Conservation (phyloP, 495 filamentous ascomycete genomes). For the Penicillium angulare region DNA sequence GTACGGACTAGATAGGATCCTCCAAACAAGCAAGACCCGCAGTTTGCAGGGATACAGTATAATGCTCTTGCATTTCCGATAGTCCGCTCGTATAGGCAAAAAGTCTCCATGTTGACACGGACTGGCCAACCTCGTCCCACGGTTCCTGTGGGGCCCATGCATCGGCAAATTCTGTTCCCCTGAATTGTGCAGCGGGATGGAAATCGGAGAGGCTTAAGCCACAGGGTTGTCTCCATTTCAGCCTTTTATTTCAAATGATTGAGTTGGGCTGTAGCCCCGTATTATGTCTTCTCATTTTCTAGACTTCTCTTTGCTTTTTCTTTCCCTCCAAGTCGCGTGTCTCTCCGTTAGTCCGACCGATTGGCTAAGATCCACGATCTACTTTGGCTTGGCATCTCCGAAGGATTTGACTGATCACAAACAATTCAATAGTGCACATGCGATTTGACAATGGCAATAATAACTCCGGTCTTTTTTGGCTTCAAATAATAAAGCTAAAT, state of each 20-base stretch:
- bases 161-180: conserved; percentile 3
- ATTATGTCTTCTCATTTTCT: not conserved
- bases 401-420: not conserved
- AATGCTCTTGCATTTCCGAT: not conserved
- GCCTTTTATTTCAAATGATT: not conserved
- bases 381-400: too few species aligned
- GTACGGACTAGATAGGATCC: too few species aligned
- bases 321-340: not conserved
- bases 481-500: too few species aligned
- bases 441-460: too few species aligned
- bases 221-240: not conserved
- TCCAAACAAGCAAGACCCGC: not conserved
- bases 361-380: not conserved
- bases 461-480: too few species aligned
- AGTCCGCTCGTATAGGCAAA: not conserved
- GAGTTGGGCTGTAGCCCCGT: not conserved
- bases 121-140: conserved; percentile 3
- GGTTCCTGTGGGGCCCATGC: conserved; percentile 7
- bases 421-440: not conserved
- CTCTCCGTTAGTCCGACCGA: not conserved
- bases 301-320: not conserved
- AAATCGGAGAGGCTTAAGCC: not conserved
- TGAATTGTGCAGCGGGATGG: not conserved
- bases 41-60: not conserved
- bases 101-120: not conserved